phyloP scores from a whole-genome alignment of 23 red algal genomes.

The Gracilaria domingensis region DNA sequence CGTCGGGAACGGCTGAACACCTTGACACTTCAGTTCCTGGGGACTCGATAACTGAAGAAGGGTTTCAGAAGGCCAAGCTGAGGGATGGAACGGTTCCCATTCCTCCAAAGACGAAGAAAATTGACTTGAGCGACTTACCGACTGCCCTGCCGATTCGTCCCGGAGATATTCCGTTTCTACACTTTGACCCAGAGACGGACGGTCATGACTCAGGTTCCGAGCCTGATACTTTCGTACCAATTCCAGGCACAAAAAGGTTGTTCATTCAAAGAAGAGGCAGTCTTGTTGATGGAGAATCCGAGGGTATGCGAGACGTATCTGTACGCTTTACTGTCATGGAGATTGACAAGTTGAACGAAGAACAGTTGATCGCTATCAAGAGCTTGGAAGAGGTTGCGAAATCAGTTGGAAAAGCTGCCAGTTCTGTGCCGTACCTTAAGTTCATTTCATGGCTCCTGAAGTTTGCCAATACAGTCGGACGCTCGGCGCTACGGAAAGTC shows the following conservation, averaged over 20 bases:
- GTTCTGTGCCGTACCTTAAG: constrained; percentile 33
- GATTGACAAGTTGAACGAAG: constrained; percentile 54
- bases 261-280: constrained; percentile 37
- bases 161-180: constrained; percentile 27
- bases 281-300: not conserved
- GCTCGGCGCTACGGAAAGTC: constrained; percentile 28
- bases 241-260: constrained; percentile 44
- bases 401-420: constrained; percentile 32
- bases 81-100: not conserved
- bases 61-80: not conserved
- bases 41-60: not conserved
- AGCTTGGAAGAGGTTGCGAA: constrained; percentile 30
- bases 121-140: constrained; percentile 10
- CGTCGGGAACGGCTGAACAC: not conserved
- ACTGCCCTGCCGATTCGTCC: constrained; percentile 21
- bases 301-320: constrained; percentile 20
- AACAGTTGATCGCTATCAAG: constrained; percentile 32
- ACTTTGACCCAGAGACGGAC: constrained; percentile 46
- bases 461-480: constrained; percentile 53
- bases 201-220: constrained; percentile 32
- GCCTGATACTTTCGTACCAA: constrained; percentile 30
- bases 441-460: constrained; percentile 40
- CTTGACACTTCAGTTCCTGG: no score
- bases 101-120: not conserved
- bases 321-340: constrained; percentile 65